Percentiles rank a stretch among this genome's conserved stretches.
Conservation (phyloP, 495 filamentous ascomycete genomes). For the Apiosordaria backusii region DNA sequence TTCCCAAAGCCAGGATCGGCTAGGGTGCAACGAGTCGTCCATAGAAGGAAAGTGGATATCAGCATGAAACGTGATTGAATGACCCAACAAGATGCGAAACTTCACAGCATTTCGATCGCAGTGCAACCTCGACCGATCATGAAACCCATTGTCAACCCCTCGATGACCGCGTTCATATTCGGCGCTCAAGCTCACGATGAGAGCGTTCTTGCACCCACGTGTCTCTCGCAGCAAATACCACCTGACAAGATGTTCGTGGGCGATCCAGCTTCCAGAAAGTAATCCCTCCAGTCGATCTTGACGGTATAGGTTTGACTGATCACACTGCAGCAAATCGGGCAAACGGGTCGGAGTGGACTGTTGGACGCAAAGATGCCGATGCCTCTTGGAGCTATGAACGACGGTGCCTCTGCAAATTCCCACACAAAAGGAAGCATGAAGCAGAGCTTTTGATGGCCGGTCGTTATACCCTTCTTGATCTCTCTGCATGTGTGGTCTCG, state of each 20-base stretch:
- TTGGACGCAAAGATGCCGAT: too few species aligned
- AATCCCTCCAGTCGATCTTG: constrained; percentile 2
- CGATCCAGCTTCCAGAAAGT: not conserved
- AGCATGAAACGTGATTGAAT: constrained; percentile 20
- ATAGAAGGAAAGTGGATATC: constrained; percentile 13
- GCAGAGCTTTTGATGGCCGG: not conserved
- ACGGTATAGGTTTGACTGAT: not conserved
- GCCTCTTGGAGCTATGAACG: too few species aligned
- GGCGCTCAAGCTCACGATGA: not conserved
- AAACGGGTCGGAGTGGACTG: too few species aligned
- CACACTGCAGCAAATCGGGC: not conserved
- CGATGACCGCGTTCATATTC: constrained; percentile 9
- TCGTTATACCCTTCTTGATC: not conserved
- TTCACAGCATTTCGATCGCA: constrained; percentile 12
- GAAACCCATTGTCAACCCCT: constrained; percentile 11
- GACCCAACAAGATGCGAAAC: constrained; percentile 19
- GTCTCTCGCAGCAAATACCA: constrained; percentile 1
- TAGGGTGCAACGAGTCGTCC: not conserved
- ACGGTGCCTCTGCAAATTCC: not conserved
- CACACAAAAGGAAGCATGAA: not conserved
- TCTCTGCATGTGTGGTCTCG: constrained; percentile 14
- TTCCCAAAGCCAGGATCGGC: constrained; percentile 11
- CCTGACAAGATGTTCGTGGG: not conserved
- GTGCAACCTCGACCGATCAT: constrained; percentile 8
- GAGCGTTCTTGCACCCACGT: not conserved